Conservation (phyloP, 129 eudicot species). For the Helichrysum umbraculigerum region DNA sequence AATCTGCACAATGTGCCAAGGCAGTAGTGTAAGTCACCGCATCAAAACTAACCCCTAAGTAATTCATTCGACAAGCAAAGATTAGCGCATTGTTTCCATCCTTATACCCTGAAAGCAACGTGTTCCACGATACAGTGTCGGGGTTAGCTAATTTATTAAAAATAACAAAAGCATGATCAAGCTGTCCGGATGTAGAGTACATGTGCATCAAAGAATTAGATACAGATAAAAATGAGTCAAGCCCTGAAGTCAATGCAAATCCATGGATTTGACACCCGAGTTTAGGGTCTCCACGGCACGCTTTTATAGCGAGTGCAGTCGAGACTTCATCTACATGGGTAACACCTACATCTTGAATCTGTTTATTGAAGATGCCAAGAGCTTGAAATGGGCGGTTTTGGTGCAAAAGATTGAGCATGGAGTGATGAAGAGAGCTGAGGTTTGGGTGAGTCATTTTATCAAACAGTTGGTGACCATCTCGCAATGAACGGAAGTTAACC, state of each 20-base stretch:
- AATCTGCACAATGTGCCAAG: constrained; percentile 60
- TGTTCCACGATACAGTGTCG: constrained; percentile 79
- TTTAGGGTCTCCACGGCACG: constrained; percentile 59
- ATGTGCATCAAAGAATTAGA: constrained; percentile 79
- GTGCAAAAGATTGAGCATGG: constrained; percentile 60
- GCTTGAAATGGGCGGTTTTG: constrained; percentile 49
- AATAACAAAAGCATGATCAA: constrained; percentile 45
- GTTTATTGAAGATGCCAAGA: constrained; percentile 54
- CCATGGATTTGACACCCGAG: constrained; percentile 71
- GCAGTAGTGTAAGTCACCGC: constrained; percentile 67
- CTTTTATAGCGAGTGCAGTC: constrained; percentile 71
- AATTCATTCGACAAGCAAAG: constrained; percentile 68
- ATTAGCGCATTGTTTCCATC: constrained; percentile 41
- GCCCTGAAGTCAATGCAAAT: constrained; percentile 64
- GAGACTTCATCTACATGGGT: constrained; percentile 54
- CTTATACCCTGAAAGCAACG: constrained; percentile 63
- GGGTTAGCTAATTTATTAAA: constrained; percentile 49
- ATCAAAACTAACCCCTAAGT: constrained; percentile 59
- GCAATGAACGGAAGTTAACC: constrained; percentile 23
- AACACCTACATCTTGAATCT: constrained; percentile 43
- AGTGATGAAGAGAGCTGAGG: constrained; percentile 30
- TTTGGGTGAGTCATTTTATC: constrained; percentile 56
- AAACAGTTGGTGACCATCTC: constrained; percentile 64
- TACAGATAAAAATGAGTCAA: constrained; percentile 45
- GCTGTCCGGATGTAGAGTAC: constrained; percentile 60